Conservation (phyloP, 176 grass and related monocot species). For the Raddia guianensis region DNA sequence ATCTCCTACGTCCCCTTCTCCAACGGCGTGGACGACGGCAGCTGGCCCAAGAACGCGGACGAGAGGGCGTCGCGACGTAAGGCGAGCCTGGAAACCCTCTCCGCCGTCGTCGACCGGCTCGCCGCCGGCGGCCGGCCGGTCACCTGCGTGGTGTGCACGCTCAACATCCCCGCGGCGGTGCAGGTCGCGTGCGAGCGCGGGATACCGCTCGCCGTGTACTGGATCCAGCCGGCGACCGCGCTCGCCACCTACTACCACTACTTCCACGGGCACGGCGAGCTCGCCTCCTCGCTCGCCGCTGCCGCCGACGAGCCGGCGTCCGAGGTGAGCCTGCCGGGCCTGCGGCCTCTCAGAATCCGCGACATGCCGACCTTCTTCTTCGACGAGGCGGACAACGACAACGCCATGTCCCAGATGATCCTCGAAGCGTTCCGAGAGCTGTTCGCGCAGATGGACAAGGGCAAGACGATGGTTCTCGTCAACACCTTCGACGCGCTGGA, state of each 20-base stretch:
- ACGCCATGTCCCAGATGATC: not conserved
- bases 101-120: constrained; percentile 30
- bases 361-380: constrained; percentile 49
- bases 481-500: constrained; percentile 48
- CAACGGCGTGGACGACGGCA: constrained; percentile 38
- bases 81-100: constrained; percentile 30
- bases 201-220: constrained; percentile 46
- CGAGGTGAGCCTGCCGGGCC: constrained; percentile 36
- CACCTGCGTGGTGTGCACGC: constrained; percentile 41
- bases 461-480: constrained; percentile 25
- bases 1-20: constrained; percentile 48
- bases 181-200: constrained; percentile 38
- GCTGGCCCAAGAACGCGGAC: not conserved
- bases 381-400: not conserved
- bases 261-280: constrained; percentile 46
- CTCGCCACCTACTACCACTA: constrained; percentile 49
- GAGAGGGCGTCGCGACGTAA: not conserved
- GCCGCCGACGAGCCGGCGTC: not conserved
- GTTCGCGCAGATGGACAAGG: not conserved
- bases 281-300: constrained; percentile 1
- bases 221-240: constrained; percentile 51
- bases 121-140: constrained; percentile 2
- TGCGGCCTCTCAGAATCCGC: constrained; percentile 21
- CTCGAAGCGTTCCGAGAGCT: not conserved
- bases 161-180: not conserved